Conservation (phyloP, 306 rosid species). For the Rosa lucieae region DNA sequence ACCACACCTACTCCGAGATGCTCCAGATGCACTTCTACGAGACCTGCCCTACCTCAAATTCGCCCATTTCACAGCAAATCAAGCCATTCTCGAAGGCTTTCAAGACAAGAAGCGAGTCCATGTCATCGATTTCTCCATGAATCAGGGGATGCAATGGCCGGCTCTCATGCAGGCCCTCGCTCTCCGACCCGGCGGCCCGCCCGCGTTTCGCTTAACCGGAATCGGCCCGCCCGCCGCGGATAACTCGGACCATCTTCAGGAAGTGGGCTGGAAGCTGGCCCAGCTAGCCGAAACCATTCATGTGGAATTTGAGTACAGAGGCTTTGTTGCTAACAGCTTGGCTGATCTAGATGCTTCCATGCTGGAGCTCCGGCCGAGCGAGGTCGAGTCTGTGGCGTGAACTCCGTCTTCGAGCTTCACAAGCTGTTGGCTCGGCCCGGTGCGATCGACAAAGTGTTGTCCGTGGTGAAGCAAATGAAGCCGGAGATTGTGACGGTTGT, state of each 20-base stretch:
- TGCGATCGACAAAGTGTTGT: constrained; percentile 74
- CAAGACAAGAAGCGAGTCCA: constrained; percentile 75
- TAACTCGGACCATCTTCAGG: constrained; percentile 78
- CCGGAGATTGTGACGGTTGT: constrained; percentile 88
- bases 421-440: constrained; percentile 72
- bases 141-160: constrained; percentile 99
- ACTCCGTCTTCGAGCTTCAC: constrained; percentile 88
- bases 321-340: constrained; percentile 76
- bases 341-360: constrained; percentile 89
- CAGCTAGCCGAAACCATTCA: constrained; percentile 69
- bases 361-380: constrained; percentile 73
- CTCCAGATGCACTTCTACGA: constrained; percentile 92
- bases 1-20: constrained; percentile 53
- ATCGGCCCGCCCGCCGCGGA: constrained; percentile 88
- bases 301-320: constrained; percentile 77
- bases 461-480: constrained; percentile 61
- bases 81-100: constrained; percentile 86
- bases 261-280: constrained; percentile 94
- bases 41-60: constrained; percentile 77
- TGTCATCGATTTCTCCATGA: constrained; percentile 85
- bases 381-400: constrained; percentile 79
- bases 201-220: constrained; percentile 77
- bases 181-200: constrained; percentile 78
- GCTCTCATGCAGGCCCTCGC: constrained; percentile 91
- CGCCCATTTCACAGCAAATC: constrained; percentile 92